phyloP scores from a whole-genome alignment of 2,329 filamentous ascomycete species.

The Podosphaera xanthii region DNA sequence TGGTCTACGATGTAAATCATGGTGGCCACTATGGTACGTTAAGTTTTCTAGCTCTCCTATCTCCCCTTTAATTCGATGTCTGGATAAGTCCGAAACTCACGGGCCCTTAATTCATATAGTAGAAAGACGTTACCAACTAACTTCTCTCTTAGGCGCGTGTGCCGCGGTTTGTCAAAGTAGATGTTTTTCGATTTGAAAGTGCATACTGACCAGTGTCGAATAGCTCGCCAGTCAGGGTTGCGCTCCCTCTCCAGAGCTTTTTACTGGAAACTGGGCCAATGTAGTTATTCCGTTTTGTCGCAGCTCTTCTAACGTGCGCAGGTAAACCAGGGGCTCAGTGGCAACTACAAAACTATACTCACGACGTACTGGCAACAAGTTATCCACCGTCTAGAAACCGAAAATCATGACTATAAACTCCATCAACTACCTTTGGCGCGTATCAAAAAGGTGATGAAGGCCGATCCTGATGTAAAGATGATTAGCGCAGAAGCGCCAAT shows the following conservation, averaged over 20 bases:
- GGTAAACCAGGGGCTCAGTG: constrained; percentile 87
- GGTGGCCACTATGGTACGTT: constrained; percentile 57
- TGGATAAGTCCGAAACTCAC: background rate
- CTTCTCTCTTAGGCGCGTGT: constrained; percentile 32
- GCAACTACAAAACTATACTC: constrained; percentile 86
- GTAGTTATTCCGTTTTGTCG: constrained; percentile 26
- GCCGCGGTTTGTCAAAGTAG: constrained; percentile 31
- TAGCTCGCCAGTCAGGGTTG: constrained; percentile 74
- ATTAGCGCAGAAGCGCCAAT: constrained; percentile 97
- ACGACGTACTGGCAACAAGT: constrained; percentile 99
- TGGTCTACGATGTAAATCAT: constrained; percentile 49
- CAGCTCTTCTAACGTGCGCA: constrained; percentile 17
- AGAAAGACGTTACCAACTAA: constrained; percentile 9
- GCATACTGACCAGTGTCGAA: constrained; percentile 10
- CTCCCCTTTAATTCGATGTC: background rate
- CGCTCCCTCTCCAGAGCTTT: constrained; percentile 71
- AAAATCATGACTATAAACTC: constrained; percentile 94
- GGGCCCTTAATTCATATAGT: background rate
- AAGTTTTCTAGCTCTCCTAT: background rate
- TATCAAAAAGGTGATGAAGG: constrained; percentile 99
- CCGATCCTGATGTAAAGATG: constrained; percentile 98
- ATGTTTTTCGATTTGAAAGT: background rate
- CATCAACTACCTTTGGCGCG: constrained; percentile 91
- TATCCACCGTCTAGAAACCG: constrained; percentile 82
- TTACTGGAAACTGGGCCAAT: constrained; percentile 88